phyloP scores from a whole-genome alignment of 2,329 filamentous ascomycete species.

The Penicillium sp. region DNA sequence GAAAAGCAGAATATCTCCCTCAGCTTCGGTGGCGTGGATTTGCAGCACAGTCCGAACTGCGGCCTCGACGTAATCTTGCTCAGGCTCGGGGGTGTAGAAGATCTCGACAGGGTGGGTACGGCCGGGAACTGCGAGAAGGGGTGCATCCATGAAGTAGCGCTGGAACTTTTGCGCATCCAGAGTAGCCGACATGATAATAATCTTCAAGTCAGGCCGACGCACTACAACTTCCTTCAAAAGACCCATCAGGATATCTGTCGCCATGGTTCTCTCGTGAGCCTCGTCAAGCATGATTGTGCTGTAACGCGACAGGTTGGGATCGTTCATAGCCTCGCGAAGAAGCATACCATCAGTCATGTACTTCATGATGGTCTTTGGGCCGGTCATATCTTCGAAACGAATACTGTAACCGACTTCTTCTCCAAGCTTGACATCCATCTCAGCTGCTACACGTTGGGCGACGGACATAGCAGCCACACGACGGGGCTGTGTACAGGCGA shows the following conservation, averaged over 20 bases:
- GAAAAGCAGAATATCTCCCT: conserved; percentile 92
- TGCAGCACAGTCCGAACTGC: conserved; percentile 92
- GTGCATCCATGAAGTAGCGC: conserved; percentile 92
- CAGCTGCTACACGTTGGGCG: conserved; percentile 93
- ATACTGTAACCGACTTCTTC: conserved; percentile 98
- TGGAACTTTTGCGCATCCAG: conserved; percentile 98
- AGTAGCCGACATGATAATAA: conserved; percentile 98
- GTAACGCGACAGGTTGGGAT: conserved; percentile 86
- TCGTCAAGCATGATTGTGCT: conserved; percentile 98
- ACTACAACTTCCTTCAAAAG: conserved; percentile 85
- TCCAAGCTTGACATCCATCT: conserved; percentile 89
- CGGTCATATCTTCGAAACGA: conserved; percentile 94
- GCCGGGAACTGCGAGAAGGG: conserved; percentile 88
- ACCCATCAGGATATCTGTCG: conserved; percentile 96
- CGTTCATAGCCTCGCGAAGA: conserved; percentile 92
- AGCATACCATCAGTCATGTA: conserved; percentile 99
- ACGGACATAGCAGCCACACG: conserved; percentile 99
- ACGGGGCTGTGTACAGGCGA: conserved; percentile 95
- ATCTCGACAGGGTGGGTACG: conserved; percentile 96
- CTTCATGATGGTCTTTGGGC: conserved; percentile 86
- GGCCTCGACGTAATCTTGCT: conserved; percentile 94
- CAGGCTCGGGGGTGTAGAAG: conserved; percentile 95
- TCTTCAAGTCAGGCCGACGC: conserved; percentile 85
- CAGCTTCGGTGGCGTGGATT: conserved; percentile 87
- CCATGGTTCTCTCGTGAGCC: conserved; percentile 94